Evolutionary conservation across 148 eudicot genomes (phyloP), one percentile per base, ranked within the genome.

Genomic region (Diospyros kaki): DNA sequence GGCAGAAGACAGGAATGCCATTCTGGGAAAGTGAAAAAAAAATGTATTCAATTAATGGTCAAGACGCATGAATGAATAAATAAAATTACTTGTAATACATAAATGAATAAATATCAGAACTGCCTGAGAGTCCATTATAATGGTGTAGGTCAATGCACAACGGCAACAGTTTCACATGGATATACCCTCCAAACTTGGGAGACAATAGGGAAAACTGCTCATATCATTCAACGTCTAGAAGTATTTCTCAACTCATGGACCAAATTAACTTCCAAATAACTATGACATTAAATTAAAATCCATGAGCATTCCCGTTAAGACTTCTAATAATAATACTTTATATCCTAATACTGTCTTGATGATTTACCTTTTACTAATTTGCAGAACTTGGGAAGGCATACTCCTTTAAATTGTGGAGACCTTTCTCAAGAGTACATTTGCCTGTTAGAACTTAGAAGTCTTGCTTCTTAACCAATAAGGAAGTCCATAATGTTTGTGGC

Each of bases 1-100:
- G 99, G 81, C 97, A 95, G 84, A 81, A 95, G 69, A 92, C 90
- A 39, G 96, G 96, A 69, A 95, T 85, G 75, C 84, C 73, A 86
- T 95, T 95, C 99, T 90, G 84, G 63, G 76, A 73, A 64, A 61
- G 18, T 28, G 28, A 28, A 28, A 28, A 60, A 52, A 48, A 48
- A 28, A 53, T 4, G 28, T 64, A 14, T 40, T 14, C 39, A 51
- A 55, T 39, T 28, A 28, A 28, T 28, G 28, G 28, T 0, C 28
- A 28, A 28, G 28, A 28, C 0, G 28, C 28, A 28, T 28, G 28
- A 28, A 28, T 28, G 28, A 28, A 28, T 28, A 28, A 28, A 28
- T 28, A 28, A 28, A 28, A 28, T 28, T 28, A 28, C 28, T 28
- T 28, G 28, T 28, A 28, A 28, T 28, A 28, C 28, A 28, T 28